Evolutionary conservation across 2,329 filamentous ascomycete species (phyloP).

Genomic region (Aspergillus texensis): DNA sequence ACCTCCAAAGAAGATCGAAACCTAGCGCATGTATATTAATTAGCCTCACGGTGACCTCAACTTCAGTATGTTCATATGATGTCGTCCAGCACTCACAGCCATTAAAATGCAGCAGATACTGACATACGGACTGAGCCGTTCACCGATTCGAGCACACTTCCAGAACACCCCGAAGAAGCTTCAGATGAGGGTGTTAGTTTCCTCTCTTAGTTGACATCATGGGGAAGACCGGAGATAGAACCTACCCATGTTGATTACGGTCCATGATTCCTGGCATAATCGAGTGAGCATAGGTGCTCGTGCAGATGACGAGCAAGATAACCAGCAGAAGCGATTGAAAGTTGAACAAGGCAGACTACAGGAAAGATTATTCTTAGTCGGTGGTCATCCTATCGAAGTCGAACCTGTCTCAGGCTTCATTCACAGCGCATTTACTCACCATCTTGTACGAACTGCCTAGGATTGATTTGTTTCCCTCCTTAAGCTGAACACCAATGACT

Average conservation of each 20-base stretch:
- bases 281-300: slow-evolving; percentile 88
- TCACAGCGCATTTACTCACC: slow-evolving; percentile 26
- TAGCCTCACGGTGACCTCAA: neutral
- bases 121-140: slow-evolving; percentile 91
- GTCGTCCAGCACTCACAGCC: slow-evolving; percentile 68
- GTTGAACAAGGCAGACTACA: slow-evolving; percentile 93
- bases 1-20: slow-evolving; percentile 42
- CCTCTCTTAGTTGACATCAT: neutral
- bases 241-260: slow-evolving; percentile 86
- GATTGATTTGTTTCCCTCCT: neutral
- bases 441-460: slow-evolving; percentile 24
- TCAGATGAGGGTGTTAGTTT: neutral
- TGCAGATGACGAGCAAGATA: slow-evolving; percentile 93
- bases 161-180: slow-evolving; percentile 86
- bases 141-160: slow-evolving; percentile 92
- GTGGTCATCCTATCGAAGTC: neutral
- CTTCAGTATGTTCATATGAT: neutral
- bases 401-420: neutral
- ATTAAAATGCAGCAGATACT: slow-evolving; percentile 91
- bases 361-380: neutral
- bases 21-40: slow-evolving; percentile 22
- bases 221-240: slow-evolving; percentile 9
- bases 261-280: slow-evolving; percentile 89
- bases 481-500: neutral
- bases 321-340: slow-evolving; percentile 96